Base-by-base conservation (phyloP, 1,139 yeast species). In the Diutina ranongensis region DNA sequence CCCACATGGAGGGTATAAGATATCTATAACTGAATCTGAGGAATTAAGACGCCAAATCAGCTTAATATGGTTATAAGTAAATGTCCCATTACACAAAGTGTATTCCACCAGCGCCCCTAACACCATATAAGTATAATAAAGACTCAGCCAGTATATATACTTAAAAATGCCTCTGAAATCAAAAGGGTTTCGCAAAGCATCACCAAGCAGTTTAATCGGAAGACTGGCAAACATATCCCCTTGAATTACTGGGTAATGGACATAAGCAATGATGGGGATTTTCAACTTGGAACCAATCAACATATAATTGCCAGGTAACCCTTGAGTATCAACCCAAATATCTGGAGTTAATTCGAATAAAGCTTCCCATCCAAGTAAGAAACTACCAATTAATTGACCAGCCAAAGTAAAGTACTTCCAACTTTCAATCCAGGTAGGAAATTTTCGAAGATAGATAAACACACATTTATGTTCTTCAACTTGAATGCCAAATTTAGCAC, bases 251-350 rank as follows among this genome's bases (percentile, higher is more conserved):
- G 99, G 99, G 63, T 86, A 94, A 65, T 94, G 98, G 19, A 88
- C 88, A 57, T 94, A 94, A 1, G 96, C 78, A 28, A 84, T 65
- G 31, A 92, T 73, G 1, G 98, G 98, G 28, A 87, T 67, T 50
- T 74, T 71, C 41, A 84, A 67, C 38, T 77, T 57, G 54, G 65
- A 57, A 19, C 71, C 62, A 0, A 85, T 76, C 38, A 58, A 55
- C 19, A 15, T 21, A 59, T 88, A 88, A 31, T 83, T 68, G 48
- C 92, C 92, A 1, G 98, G 97, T 49, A 86, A 78, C 0, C 98
- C 98, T 73, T 87, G 83, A 1, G 98, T 89, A 57, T 94, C 98
- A 33, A 92, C 71, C 78, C 89, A 88, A n/a, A 88, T 72, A 60
- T 92, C 97, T 0, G 97, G 97, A 7, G 83, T 71, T 38, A 86